A percentile compares a stretch with the other conserved stretches of the same genome.
Evolutionary conservation across 73 alveolate genomes (phyloP).

Genomic region (Blepharisma japonicum): DNA sequence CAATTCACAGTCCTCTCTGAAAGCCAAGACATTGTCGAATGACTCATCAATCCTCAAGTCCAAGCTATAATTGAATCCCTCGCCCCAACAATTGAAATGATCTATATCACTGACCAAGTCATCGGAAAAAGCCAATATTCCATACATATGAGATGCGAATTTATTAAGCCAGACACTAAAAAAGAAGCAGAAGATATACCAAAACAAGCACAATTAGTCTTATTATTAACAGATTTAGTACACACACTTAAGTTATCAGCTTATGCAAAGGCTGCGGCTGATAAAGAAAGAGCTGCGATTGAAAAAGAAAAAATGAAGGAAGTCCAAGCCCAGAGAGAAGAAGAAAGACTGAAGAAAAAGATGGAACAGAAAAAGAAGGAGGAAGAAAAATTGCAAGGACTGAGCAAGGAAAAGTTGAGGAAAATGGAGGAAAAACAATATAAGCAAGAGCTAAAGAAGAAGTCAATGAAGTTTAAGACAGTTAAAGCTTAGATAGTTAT

Average conservation of each 20-base stretch:
- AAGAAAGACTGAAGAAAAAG: conserved; percentile 27
- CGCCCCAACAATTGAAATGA: not conserved
- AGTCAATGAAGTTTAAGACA: conserved; percentile 8
- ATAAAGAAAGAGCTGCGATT: conserved; percentile 2
- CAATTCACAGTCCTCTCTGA: not conserved
- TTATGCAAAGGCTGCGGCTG: not conserved
- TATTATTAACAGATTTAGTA: conserved; percentile 23
- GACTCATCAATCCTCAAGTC: not conserved
- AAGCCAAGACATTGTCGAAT: conserved; percentile 21
- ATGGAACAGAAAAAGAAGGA: conserved; percentile 26
- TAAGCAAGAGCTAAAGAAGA: conserved; percentile 34
- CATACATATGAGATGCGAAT: conserved; percentile 4
- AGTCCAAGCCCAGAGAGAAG: conserved; percentile 9
- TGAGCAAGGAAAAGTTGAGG: conserved; percentile 32
- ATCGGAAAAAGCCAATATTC: not conserved
- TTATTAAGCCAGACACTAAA: conserved; percentile 12
- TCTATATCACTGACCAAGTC: conserved; percentile 22
- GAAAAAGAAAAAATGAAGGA: conserved; percentile 28
- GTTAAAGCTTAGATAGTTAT: conserved; percentile 11
- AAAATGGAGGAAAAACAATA: conserved; percentile 34
- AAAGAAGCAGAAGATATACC: not conserved
- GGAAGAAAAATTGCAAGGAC: conserved; percentile 31
- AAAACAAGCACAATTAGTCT: conserved; percentile 15
- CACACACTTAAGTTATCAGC: conserved; percentile 16
- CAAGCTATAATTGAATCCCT: not conserved